Conservation (phyloP, 352 stramenopile species). For the Globisporangium acanthophoron region DNA sequence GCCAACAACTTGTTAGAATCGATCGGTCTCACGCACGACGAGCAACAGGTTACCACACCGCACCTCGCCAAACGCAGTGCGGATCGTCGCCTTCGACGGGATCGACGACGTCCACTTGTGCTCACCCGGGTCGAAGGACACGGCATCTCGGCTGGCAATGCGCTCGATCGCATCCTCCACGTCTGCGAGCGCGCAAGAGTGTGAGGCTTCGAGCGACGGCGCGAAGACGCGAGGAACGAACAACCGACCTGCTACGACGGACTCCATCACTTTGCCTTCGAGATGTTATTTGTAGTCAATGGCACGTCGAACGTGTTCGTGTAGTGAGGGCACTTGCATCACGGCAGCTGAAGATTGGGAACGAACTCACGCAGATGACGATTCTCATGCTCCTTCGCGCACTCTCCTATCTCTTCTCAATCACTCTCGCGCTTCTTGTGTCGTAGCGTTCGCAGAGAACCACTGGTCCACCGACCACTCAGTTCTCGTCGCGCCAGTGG, state of each 20-base stretch:
- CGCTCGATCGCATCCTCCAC: conserved; percentile 49
- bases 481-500: conserved; percentile 61
- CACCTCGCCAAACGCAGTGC: conserved; percentile 51
- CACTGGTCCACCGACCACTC: too few relatives aligned
- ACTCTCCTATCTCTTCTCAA: too few relatives aligned
- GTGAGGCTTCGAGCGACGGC: not conserved
- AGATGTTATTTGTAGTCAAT: too few relatives aligned
- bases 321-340: too few relatives aligned
- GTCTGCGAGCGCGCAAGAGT: conserved; percentile 12
- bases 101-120: conserved; percentile 39
- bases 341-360: too few relatives aligned
- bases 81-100: conserved; percentile 29
- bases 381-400: too few relatives aligned
- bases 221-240: not conserved
- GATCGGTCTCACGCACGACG: not conserved
- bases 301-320: too few relatives aligned
- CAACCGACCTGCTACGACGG: conserved; percentile 1
- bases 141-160: conserved; percentile 37
- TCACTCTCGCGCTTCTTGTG: too few relatives aligned
- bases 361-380: too few relatives aligned
- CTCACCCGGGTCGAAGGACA: conserved; percentile 40
- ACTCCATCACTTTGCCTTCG: not conserved
- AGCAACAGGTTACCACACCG: not conserved
- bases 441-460: too few relatives aligned
- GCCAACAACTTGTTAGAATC: not conserved